phyloP scores from a whole-genome alignment of 148 eudicot species.

The Cornus kousa region DNA sequence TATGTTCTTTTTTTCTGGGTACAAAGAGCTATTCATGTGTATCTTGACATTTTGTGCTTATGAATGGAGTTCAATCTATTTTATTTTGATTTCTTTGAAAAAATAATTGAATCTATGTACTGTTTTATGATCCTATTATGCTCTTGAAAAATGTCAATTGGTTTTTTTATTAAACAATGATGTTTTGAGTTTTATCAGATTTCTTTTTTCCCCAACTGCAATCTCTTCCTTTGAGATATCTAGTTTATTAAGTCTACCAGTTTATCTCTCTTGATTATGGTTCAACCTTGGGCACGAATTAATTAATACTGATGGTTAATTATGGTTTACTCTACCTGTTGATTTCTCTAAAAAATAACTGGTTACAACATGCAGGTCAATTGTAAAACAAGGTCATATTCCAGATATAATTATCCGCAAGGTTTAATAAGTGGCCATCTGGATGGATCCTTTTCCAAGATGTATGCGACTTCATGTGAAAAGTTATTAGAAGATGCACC shows the following conservation, averaged over 20 bases:
- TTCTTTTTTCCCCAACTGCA: neutral
- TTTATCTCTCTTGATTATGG: neutral
- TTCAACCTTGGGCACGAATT: neutral
- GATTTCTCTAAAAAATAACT: neutral
- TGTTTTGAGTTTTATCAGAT: neutral
- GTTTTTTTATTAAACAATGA: too few relatives aligned
- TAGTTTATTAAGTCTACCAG: neutral
- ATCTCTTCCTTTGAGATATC: neutral
- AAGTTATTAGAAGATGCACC: constrained; percentile 44
- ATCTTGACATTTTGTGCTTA: neutral
- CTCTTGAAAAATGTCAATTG: neutral
- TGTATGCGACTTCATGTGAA: constrained; percentile 48
- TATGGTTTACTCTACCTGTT: constrained; percentile 1
- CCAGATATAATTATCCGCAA: constrained; percentile 18
- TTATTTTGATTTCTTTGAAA: neutral
- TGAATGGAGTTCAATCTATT: neutral
- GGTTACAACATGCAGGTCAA: constrained; percentile 30
- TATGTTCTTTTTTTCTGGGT: neutral
- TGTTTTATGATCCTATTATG: neutral
- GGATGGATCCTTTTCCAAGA: constrained; percentile 27
- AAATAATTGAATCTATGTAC: neutral
- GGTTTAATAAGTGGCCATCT: constrained; percentile 16
- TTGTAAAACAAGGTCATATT: constrained; percentile 20
- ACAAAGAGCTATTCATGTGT: neutral
- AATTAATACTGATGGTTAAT: neutral